Percentiles rank a stretch among this genome's conserved stretches.
phyloP scores from a whole-genome alignment of 2,329 filamentous ascomycete genomes.

The Monilinia laxa region DNA sequence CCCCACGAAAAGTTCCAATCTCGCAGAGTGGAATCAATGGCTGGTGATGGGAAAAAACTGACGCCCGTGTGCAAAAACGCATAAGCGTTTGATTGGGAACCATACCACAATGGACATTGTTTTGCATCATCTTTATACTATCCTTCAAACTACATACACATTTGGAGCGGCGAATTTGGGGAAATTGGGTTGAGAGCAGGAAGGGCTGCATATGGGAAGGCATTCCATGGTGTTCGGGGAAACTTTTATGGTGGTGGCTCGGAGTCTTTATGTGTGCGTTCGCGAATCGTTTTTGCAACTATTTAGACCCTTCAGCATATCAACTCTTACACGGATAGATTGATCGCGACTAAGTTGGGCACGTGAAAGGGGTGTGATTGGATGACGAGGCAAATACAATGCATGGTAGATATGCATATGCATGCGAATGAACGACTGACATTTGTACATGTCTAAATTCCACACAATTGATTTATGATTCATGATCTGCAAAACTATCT shows the following conservation, averaged over 20 bases:
- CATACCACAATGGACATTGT: slow-evolving; percentile 20
- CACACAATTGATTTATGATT: neutral
- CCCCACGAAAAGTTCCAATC: slow-evolving; percentile 4
- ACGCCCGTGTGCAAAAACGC: neutral
- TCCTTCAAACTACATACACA: slow-evolving; percentile 19
- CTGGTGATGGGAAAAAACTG: slow-evolving; percentile 25
- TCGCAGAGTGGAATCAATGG: slow-evolving; percentile 30
- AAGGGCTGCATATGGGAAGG: slow-evolving; percentile 22
- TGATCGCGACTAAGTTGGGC: slow-evolving; percentile 3
- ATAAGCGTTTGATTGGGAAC: slow-evolving; percentile 17
- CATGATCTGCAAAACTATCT: neutral
- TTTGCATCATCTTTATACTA: slow-evolving; percentile 19
- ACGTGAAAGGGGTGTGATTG: slow-evolving; percentile 2
- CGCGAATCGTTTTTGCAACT: neutral
- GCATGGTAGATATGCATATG: slow-evolving; percentile 3
- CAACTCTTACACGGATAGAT: slow-evolving; percentile 13
- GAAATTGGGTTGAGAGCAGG: slow-evolving; percentile 13
- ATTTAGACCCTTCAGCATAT: slow-evolving; percentile 4
- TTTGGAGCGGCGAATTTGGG: slow-evolving; percentile 24
- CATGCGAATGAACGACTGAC: neutral
- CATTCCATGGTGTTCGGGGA: slow-evolving; percentile 20
- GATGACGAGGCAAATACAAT: neutral
- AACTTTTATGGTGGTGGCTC: slow-evolving; percentile 6
- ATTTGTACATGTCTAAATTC: slow-evolving; percentile 1
- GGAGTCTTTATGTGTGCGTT: slow-evolving; percentile 5